These are phyloP conservation scores for Populus tomentosa DNA, from an alignment of 441 rosid species.

Conservation along the genomic window DNA sequence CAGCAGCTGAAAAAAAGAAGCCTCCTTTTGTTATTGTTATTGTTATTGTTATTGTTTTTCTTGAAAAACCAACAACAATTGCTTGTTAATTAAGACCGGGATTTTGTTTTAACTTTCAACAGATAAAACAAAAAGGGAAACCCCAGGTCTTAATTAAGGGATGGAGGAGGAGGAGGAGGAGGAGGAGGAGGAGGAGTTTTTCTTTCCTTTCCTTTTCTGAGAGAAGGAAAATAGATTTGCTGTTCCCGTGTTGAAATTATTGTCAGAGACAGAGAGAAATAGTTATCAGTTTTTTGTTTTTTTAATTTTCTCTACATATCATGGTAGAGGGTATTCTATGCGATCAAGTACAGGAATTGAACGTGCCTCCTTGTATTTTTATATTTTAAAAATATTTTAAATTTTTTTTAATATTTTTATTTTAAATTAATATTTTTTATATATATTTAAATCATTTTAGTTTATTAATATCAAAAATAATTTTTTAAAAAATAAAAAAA, in stretches of 20 bases:
- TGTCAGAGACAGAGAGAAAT: conserved; percentile 1
- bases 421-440: no score
- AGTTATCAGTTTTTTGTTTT: background rate
- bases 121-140: background rate
- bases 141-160: conserved; percentile 9
- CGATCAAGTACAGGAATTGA: no score
- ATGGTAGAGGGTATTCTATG: no score
- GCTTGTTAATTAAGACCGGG: background rate
- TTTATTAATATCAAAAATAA: no score
- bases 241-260: conserved; percentile 5
- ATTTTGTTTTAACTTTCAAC: background rate
- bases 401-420: no score
- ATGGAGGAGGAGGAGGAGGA: no score
- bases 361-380: no score
- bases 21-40: conserved; percentile 1
- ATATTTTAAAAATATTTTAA: no score
- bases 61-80: background rate
- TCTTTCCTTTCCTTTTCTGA: background rate
- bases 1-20: conserved; percentile 14
- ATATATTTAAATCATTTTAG: no score
- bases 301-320: no score
- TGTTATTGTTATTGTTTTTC: background rate
- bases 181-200: background rate
- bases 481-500: no score
- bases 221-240: background rate